Evolutionary conservation across 148 eudicot genomes (phyloP), one percentile per base, ranked within the genome.

Genomic region (Diospyros kaki): DNA sequence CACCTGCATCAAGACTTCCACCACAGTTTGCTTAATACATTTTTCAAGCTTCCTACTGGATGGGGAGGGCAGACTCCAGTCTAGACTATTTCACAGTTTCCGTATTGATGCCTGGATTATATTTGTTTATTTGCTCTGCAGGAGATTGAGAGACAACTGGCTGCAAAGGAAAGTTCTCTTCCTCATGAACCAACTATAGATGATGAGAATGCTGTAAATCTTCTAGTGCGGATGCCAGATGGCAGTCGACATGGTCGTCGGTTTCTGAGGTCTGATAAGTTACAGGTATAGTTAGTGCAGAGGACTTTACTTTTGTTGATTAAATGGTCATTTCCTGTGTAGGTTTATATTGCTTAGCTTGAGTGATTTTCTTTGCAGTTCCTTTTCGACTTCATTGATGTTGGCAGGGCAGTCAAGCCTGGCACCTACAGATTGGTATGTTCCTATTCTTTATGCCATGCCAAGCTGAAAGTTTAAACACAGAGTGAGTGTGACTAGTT

Each of bases 181-280:
- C 99, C 99, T 4, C 83, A 80, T 66, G 99, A 90, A 80, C 99
- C 99, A 69, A 65, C 90, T 70, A n/a, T 81, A 66, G 89, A 88
- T 78, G 87, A 88, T 77, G 99, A 87, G 64, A 89, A 91, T 84
- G 90, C 90, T 41, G 86, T 96, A 6, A 96, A 84, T 44, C 97
- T 96, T 74, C 90, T 91, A 68, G 94, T 96, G 76, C 86, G 88
- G 80, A 88, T 96, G 99, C 97, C 99, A 54, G 94, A 96, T 86
- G 98, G 99, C 68, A 89, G 83, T 73, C 88, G 99, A 42, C 92
- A 72, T 78, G 97, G 98, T 40, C 93, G 98, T 55, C 82, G 98
- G 59, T 96, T 93, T 80, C 79, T 81, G 4, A 96, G 81, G 79
- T 82, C 97, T 69, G 92, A 96, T 76, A 91, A 88, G 77, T 84